Percentiles rank a stretch among this genome's conserved stretches.
Conservation (phyloP, 2,329 filamentous ascomycete species). For the Plenodomus tracheiphilus region DNA sequence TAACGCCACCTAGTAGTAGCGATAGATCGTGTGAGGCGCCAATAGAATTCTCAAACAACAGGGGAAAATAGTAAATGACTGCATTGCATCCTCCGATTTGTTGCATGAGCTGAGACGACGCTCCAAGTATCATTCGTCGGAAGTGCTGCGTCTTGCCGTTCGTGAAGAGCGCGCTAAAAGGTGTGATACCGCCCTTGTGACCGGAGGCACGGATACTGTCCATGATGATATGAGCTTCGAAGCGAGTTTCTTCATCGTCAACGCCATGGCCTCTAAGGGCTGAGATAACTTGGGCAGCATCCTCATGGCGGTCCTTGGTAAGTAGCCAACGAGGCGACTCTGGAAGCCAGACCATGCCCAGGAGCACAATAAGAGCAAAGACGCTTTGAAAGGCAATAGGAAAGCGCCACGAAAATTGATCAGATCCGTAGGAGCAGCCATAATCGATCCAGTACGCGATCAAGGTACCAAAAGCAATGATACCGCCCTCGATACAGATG, state of each 20-base stretch:
- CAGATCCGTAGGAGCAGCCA: slow-evolving; percentile 37
- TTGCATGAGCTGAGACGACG: slow-evolving; percentile 48
- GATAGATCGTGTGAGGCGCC: slow-evolving; percentile 48
- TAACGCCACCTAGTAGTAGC: slow-evolving; percentile 52
- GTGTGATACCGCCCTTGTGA: slow-evolving; percentile 46
- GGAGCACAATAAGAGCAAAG: slow-evolving; percentile 55
- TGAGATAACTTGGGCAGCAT: slow-evolving; percentile 60
- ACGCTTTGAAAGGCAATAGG: slow-evolving; percentile 58
- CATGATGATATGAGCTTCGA: slow-evolving; percentile 68
- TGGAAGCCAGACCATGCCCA: slow-evolving; percentile 63
- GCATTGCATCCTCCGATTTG: slow-evolving; percentile 43
- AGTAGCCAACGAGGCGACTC: slow-evolving; percentile 70
- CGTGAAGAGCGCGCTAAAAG: slow-evolving; percentile 60
- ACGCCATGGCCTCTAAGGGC: slow-evolving; percentile 53
- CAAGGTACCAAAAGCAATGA: slow-evolving; percentile 55
- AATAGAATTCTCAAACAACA: slow-evolving; percentile 56
- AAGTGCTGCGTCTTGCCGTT: slow-evolving; percentile 68
- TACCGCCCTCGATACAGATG: slow-evolving; percentile 62
- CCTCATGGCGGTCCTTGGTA: slow-evolving; percentile 64
- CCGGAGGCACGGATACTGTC: slow-evolving; percentile 55
- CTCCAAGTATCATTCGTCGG: slow-evolving; percentile 65
- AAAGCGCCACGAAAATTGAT: slow-evolving; percentile 52
- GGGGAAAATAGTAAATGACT: slow-evolving; percentile 50
- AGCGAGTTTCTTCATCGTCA: slow-evolving; percentile 60
- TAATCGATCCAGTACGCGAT: slow-evolving; percentile 56